phyloP scores from a whole-genome alignment of 2,329 filamentous ascomycete genomes.

The Aspergillus eucalypticola region DNA sequence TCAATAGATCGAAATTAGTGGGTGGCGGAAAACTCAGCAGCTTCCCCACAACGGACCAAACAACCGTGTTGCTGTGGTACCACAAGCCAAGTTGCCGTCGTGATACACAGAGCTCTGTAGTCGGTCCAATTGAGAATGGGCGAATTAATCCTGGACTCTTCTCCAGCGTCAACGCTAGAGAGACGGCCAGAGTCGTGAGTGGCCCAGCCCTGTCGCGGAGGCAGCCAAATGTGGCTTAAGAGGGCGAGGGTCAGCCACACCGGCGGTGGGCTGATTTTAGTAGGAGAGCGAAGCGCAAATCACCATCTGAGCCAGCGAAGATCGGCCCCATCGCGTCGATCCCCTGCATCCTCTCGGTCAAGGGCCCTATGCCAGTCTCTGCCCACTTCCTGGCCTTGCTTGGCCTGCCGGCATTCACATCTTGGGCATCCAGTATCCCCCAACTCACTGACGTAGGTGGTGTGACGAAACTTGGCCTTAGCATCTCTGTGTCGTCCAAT shows the following conservation, averaged over 20 bases:
- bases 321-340: constrained; percentile 7
- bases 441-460: constrained; percentile 9
- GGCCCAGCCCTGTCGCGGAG: background rate
- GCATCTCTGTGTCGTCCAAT: background rate
- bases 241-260: constrained; percentile 3
- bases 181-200: background rate
- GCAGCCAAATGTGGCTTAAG: constrained; percentile 3
- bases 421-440: constrained; percentile 11
- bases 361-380: background rate
- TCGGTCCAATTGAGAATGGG: background rate
- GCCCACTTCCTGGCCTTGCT: background rate
- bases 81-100: background rate
- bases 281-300: background rate
- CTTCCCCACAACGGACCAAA: constrained; percentile 6
- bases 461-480: background rate
- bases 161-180: background rate
- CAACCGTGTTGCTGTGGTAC: background rate
- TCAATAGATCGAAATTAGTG: constrained; percentile 6
- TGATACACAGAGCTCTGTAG: background rate
- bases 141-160: background rate
- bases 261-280: constrained; percentile 11
- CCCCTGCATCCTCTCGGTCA: constrained; percentile 13
- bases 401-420: background rate
- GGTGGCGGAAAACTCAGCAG: constrained; percentile 12
- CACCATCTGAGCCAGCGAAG: background rate